A percentile compares a stretch with the other conserved stretches of the same genome.
Evolutionary conservation across 805 yeast genomes (phyloP).

Genomic region (Ogataea populi-albae): DNA sequence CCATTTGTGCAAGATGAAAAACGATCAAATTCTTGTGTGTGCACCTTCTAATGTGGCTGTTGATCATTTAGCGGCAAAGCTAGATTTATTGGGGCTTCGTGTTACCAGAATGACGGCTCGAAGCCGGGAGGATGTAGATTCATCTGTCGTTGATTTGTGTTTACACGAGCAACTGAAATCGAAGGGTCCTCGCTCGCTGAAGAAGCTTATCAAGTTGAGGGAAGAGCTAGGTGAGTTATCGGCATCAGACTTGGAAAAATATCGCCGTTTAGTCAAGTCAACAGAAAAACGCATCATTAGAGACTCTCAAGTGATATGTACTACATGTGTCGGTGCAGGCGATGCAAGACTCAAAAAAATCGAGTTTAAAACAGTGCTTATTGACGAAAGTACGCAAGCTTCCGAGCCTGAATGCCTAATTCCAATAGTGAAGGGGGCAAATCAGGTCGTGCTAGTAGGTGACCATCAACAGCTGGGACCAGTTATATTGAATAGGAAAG

Average conservation of each 20-base stretch:
- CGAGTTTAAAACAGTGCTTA: conserved; percentile 72
- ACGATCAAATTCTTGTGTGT: conserved; percentile 74
- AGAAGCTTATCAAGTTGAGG: conserved; percentile 55
- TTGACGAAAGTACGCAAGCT: conserved; percentile 94
- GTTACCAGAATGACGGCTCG: conserved; percentile 78
- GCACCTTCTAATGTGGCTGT: conserved; percentile 97
- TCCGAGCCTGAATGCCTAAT: conserved; percentile 89
- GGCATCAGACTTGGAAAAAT: conserved; percentile 47
- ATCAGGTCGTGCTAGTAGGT: conserved; percentile 84
- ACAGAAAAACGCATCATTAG: conserved; percentile 51
- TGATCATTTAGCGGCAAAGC: conserved; percentile 78
- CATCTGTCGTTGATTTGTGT: conserved; percentile 54
- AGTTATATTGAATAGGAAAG: conserved; percentile 73
- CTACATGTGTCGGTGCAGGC: conserved; percentile 93
- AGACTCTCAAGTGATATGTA: conserved; percentile 75
- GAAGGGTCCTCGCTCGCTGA: conserved; percentile 53
- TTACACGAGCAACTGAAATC: conserved; percentile 51
- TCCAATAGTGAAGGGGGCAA: conserved; percentile 86
- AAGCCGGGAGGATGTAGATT: conserved; percentile 77
- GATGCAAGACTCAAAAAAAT: conserved; percentile 56
- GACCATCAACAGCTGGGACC: conserved; percentile 97
- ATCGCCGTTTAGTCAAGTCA: conserved; percentile 38
- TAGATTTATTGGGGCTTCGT: conserved; percentile 65
- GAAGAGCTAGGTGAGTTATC: conserved; percentile 70
- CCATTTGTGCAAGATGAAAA: conserved; percentile 61